Evolutionary conservation across 2,329 filamentous ascomycete species (phyloP).

Genomic region (Apiospora kogelbergensis): DNA sequence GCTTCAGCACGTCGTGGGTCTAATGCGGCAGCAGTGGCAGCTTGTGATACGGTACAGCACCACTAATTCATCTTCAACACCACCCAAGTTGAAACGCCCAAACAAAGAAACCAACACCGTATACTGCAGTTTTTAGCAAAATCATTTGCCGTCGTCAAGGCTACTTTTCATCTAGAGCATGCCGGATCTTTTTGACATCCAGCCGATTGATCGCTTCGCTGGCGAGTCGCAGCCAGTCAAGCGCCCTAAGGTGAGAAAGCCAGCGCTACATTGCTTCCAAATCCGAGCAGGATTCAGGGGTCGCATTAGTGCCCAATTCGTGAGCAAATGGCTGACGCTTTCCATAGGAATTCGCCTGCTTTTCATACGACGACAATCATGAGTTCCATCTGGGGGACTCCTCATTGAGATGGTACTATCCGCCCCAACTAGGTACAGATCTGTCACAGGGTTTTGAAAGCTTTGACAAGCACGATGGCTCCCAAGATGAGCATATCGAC

Average conservation of each 20-base stretch:
- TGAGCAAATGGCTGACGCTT: neutral
- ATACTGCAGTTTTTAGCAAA: neutral
- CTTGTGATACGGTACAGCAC: neutral
- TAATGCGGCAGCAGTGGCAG: no score
- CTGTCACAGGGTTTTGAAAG: conserved; percentile 78
- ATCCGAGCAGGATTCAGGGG: neutral
- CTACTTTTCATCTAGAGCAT: no score
- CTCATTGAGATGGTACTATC: conserved; percentile 86
- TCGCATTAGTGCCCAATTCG: neutral
- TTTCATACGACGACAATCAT: conserved; percentile 89
- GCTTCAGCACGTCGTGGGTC: neutral
- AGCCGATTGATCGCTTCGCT: conserved; percentile 68
- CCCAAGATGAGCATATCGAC: conserved; percentile 83
- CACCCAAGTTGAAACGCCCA: neutral
- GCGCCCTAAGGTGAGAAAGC: conserved; percentile 63
- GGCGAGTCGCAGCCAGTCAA: conserved; percentile 70
- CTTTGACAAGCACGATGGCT: conserved; percentile 82
- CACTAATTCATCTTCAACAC: neutral
- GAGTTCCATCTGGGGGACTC: conserved; percentile 73
- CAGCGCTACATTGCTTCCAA: neutral
- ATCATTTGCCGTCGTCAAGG: no score
- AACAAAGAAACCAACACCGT: neutral
- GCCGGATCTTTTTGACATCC: conserved; percentile 55
- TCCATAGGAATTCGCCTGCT: conserved; percentile 79
- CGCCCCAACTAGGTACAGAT: conserved; percentile 68